Conservation (phyloP, 495 filamentous ascomycete species). For the Podospora didyma region DNA sequence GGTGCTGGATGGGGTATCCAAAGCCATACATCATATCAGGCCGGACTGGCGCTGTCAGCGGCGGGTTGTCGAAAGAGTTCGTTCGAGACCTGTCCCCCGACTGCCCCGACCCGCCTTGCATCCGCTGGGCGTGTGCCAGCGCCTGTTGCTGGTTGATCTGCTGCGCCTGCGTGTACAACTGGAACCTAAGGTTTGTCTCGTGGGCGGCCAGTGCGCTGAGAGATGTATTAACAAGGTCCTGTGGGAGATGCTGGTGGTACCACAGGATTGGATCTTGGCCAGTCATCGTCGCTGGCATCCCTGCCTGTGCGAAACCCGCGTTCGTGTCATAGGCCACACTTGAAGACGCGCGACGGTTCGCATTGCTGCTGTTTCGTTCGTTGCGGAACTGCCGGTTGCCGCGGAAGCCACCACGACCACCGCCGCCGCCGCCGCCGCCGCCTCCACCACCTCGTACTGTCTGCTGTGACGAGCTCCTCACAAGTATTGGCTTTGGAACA, state of each 20-base stretch:
- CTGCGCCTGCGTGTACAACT: constrained; percentile 46
- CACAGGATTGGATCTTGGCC: constrained; percentile 39
- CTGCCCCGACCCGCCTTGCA: constrained; percentile 31
- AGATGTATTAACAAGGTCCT: constrained; percentile 41
- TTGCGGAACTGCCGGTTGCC: constrained; percentile 55
- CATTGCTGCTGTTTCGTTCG: constrained; percentile 32
- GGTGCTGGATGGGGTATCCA: constrained; percentile 20
- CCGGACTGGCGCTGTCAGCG: constrained; percentile 46
- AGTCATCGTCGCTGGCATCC: constrained; percentile 19
- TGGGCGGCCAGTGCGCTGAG: constrained; percentile 35
- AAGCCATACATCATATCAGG: constrained; percentile 43
- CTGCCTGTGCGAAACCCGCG: constrained; percentile 14
- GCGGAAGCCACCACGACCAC: constrained; percentile 55
- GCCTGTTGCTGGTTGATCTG: constrained; percentile 40
- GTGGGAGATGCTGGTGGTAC: constrained; percentile 38
- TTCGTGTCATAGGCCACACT: constrained; percentile 36
- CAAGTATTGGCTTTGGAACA: constrained; percentile 41
- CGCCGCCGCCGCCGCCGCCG: constrained; percentile 46
- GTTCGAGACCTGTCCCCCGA: constrained; percentile 46
- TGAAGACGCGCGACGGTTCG: constrained; percentile 37
- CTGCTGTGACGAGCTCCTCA: constrained; percentile 52
- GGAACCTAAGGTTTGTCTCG: constrained; percentile 33
- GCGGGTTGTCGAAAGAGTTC: constrained; percentile 50
- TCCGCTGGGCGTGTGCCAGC: constrained; percentile 41
- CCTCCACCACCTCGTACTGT: constrained; percentile 46